Percentiles rank a stretch among this genome's conserved stretches.
These are phyloP conservation scores for Ceratocystis cacaofunesta DNA, from an alignment of 2,329 filamentous ascomycete species.

Conservation along the genomic window DNA sequence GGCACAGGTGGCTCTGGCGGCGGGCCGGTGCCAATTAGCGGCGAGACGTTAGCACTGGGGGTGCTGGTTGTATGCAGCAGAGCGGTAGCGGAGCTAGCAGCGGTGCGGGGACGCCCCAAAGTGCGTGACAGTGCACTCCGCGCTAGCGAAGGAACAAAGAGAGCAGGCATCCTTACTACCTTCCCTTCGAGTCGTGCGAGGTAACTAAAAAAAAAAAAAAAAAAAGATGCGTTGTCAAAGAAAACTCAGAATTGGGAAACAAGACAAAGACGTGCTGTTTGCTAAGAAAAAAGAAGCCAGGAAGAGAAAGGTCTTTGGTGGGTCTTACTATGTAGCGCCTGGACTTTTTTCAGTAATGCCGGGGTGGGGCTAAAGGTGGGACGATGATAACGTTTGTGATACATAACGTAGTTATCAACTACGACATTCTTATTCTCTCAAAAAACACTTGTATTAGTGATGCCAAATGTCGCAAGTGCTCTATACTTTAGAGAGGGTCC, in stretches of 20 bases:
- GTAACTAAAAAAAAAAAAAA: not conserved
- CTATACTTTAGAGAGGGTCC: too few relatives aligned
- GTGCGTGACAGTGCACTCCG: not conserved
- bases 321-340: too few relatives aligned
- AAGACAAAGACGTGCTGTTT: not conserved
- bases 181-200: not conserved
- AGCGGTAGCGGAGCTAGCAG: not conserved
- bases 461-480: too few relatives aligned
- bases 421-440: too few relatives aligned
- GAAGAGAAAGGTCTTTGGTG: too few relatives aligned
- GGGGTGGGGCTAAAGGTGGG: too few relatives aligned
- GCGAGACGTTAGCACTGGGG: slow-evolving; percentile 33
- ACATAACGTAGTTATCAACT: too few relatives aligned
- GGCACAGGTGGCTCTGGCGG: slow-evolving; percentile 42
- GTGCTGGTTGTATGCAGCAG: slow-evolving; percentile 22
- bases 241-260: not conserved
- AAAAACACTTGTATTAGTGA: too few relatives aligned
- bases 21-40: slow-evolving; percentile 42
- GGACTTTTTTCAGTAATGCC: too few relatives aligned
- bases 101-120: not conserved
- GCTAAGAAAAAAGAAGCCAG: too few relatives aligned
- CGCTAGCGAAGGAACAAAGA: not conserved
- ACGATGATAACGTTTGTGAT: too few relatives aligned
- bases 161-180: not conserved
- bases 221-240: too few relatives aligned